Evolutionary conservation across 2,329 filamentous ascomycete species (phyloP), one percentile per base, ranked within the genome.

Genomic region (Fusarium sp.): DNA sequence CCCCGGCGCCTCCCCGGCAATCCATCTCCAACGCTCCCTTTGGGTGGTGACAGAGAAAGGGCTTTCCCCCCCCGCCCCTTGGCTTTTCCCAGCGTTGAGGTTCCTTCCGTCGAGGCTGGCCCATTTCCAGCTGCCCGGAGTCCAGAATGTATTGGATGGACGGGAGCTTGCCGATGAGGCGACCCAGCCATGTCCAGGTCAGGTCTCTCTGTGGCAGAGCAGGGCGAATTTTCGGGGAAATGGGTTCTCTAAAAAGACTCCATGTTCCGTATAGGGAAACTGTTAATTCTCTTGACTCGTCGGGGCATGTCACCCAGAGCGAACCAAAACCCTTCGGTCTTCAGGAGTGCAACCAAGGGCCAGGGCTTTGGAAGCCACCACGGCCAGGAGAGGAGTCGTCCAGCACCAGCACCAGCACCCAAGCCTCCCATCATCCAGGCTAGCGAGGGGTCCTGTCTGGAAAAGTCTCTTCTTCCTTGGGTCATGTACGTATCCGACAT

Each of bases 221-320:
- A 55, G 56, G 40, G 31, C 31, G 20, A 49, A 57, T 51, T 49
- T 33, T 68, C 58, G 57, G 54, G 58, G 57, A 60, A 65, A 42
- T 65, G 44, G 25, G 50, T 42, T 40, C 51, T 58, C 27, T 56
- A 18, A 18, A 42, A 57, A 14, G 18, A 44, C 53, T 49, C 27
- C 10, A 68, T 63, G 25, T 58, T 63, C 33, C 56, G 27, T 63
- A 68, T 50, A 38, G 23, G 54, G 46, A 44, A 68, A 70, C 62
- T 51, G 25, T 49, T 42, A 64, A 46, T 42, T 61, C 36, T 68
- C 67, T 70, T 70, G 68, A 70, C 68, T 70, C 67, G 53, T 38
- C 61, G 29, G 38, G 34, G 38, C 33, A 68, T 44, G 56, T 40
- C 54, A 65, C 40, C 44, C 50, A 55, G 14, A 31, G 34, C 57